These are phyloP conservation scores for cucumber (Cucumis sativus) DNA, from an alignment of 306 rosid species.

Conservation along the genomic window DNA sequence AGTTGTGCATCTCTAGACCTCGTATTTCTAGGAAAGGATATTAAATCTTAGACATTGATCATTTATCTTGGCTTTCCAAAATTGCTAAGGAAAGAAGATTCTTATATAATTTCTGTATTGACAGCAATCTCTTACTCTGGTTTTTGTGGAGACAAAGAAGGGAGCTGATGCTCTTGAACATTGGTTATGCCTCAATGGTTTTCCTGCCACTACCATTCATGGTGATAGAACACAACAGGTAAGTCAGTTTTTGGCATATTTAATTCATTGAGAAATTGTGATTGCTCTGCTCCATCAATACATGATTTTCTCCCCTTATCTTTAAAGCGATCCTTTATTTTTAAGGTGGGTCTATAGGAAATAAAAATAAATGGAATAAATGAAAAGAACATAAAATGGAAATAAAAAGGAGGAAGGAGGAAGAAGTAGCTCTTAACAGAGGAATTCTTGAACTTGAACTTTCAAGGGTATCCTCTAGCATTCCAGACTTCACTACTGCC, in stretches of 20 bases:
- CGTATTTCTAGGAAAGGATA: background rate
- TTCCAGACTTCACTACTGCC: background rate
- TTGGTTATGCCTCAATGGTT: conserved; percentile 74
- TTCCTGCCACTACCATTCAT: conserved; percentile 93
- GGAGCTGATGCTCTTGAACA: conserved; percentile 92
- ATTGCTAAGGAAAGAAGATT: background rate
- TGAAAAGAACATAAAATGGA: too few relatives aligned
- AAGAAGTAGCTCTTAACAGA: too few relatives aligned
- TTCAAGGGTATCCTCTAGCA: background rate
- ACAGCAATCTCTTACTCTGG: conserved; percentile 90
- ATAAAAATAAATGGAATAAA: too few relatives aligned
- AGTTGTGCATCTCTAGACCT: background rate
- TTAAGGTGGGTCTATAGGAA: too few relatives aligned
- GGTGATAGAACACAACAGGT: conserved; percentile 95
- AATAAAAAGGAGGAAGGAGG: too few relatives aligned
- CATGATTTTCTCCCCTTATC: background rate
- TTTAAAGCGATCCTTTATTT: background rate
- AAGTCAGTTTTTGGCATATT: conserved; percentile 1
- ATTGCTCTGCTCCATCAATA: background rate
- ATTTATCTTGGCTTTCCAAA: background rate
- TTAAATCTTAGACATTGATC: background rate
- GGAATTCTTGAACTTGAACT: background rate
- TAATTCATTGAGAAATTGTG: background rate
- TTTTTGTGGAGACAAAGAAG: conserved; percentile 97
- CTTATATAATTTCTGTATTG: conserved; percentile 3